These are phyloP conservation scores for Globisporangium cylindrosporum DNA, from an alignment of 352 stramenopile species.

Conservation along the genomic window DNA sequence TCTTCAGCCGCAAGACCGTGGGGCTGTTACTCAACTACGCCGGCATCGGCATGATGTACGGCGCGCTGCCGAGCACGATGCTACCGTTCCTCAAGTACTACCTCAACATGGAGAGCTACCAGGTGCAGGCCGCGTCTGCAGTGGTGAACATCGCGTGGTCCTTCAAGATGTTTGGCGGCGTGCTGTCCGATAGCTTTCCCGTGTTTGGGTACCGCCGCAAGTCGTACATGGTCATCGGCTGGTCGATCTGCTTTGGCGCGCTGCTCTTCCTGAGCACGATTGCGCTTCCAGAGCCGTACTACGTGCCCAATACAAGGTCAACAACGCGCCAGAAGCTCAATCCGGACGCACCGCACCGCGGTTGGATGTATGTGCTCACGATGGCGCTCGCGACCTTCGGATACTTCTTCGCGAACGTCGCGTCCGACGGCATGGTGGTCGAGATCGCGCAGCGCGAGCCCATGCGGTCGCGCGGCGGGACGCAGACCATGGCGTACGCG, in stretches of 20 bases:
- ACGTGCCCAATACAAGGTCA: conserved; percentile 23
- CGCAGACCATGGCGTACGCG: conserved; percentile 51
- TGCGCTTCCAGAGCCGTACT: conserved; percentile 40
- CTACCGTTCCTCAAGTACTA: conserved; percentile 32
- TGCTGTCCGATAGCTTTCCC: conserved; percentile 57
- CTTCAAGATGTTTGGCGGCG: conserved; percentile 58
- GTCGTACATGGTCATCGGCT: conserved; percentile 59
- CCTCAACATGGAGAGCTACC: conserved; percentile 59
- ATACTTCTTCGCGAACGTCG: conserved; percentile 85
- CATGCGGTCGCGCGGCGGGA: conserved; percentile 44
- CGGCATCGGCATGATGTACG: conserved; percentile 64
- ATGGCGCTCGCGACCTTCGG: conserved; percentile 82
- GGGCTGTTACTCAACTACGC: conserved; percentile 74
- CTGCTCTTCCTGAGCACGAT: conserved; percentile 27
- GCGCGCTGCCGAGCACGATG: conserved; percentile 52
- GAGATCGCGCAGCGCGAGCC: conserved; percentile 68
- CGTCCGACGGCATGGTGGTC: conserved; percentile 78
- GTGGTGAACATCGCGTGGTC: conserved; percentile 55
- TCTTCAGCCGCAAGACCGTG: conserved; percentile 42
- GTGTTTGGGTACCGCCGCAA: conserved; percentile 50
- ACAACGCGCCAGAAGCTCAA: conserved; percentile 36
- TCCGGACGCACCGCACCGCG: conserved; percentile 19
- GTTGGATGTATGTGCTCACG: conserved; percentile 60
- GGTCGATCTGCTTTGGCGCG: conserved; percentile 23
- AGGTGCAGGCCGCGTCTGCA: conserved; percentile 34